Percentiles rank a stretch among this genome's conserved stretches.
Conservation (phyloP, 768 basidiomycete species). For the Suillus alpinus region DNA sequence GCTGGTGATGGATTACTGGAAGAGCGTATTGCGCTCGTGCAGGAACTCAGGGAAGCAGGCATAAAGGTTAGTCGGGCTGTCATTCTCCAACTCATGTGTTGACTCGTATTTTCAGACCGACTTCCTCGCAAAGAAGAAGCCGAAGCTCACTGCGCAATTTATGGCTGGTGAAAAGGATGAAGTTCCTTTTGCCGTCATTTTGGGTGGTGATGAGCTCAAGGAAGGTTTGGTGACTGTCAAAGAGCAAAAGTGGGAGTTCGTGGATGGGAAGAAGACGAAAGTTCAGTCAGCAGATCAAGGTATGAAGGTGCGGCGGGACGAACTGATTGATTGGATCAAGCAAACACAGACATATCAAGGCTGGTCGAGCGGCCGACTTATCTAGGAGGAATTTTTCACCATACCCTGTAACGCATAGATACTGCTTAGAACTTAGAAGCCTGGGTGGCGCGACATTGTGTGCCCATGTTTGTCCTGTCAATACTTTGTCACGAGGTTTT, state of each 20-base stretch:
- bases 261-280: conserved; percentile 67
- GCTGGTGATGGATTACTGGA: conserved; percentile 86
- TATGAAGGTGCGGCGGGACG: conserved; percentile 56
- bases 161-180: conserved; percentile 88
- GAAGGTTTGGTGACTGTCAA: conserved; percentile 87
- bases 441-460: conserved; percentile 2
- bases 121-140: conserved; percentile 90
- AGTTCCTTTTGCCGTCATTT: conserved; percentile 88
- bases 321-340: conserved; percentile 65
- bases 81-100: conserved; percentile 1
- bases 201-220: conserved; percentile 85
- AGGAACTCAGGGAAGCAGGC: conserved; percentile 78
- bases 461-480: conserved; percentile 5
- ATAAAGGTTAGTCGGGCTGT: conserved; percentile 63
- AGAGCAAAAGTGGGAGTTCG: conserved; percentile 81
- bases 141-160: conserved; percentile 85
- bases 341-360: conserved; percentile 28
- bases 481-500: conserved; percentile 4
- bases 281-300: conserved; percentile 64
- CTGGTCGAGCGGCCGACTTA: conserved; percentile 31
- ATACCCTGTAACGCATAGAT: conserved; percentile 4
- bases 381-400: conserved; percentile 13
- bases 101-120: conserved; percentile 57
- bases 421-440: conserved; percentile 7
- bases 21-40: conserved; percentile 79